phyloP scores from a whole-genome alignment of 495 filamentous ascomycete genomes.

The Trichoderma reesei region DNA sequence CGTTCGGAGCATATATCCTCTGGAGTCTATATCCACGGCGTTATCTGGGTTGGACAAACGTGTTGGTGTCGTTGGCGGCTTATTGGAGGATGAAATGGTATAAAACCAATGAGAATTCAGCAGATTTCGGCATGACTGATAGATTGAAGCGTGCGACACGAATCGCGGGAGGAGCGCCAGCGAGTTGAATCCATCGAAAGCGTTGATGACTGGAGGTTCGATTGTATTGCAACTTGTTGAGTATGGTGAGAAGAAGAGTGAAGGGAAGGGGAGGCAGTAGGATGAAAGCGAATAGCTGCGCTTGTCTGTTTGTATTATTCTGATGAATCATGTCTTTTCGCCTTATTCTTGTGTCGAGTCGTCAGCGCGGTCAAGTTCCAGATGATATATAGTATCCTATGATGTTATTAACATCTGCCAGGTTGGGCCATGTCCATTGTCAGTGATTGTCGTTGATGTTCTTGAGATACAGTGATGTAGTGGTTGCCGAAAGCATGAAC shows the following conservation, averaged over 20 bases:
- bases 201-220: not conserved
- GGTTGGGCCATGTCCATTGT: no score
- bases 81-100: not conserved
- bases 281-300: not conserved
- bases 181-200: not conserved
- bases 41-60: not conserved
- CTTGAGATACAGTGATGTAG: no score
- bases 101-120: not conserved
- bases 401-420: not conserved
- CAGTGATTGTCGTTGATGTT: no score
- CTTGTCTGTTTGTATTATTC: not conserved
- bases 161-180: not conserved
- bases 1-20: conserved; percentile 8
- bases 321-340: conserved; percentile 2
- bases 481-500: no score
- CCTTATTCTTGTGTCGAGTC: not conserved
- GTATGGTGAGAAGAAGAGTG: not conserved
- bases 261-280: not conserved
- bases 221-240: not conserved
- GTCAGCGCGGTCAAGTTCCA: not conserved
- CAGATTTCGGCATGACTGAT: not conserved
- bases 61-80: not conserved
- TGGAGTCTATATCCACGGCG: conserved; percentile 6
- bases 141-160: no score
- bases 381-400: not conserved